A percentile compares a stretch with the other conserved stretches of the same genome.
Conservation (phyloP, 2,329 filamentous ascomycete species). For the Xylaria sp. region DNA sequence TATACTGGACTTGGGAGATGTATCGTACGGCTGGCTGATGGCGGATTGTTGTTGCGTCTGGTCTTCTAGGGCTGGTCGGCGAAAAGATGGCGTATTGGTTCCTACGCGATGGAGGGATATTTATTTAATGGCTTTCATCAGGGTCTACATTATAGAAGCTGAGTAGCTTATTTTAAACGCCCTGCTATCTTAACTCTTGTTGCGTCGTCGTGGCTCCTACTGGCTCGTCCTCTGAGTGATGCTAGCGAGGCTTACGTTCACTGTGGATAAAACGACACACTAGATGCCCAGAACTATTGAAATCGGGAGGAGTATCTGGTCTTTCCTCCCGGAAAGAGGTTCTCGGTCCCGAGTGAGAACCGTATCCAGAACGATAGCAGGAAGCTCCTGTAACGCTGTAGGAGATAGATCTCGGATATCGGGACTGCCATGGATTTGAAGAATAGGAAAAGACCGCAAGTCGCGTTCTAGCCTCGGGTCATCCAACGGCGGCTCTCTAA, state of each 20-base stretch:
- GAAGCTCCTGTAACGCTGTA: background rate
- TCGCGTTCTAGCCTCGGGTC: background rate
- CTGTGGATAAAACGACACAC: constrained; percentile 1
- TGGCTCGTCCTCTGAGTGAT: constrained; percentile 10
- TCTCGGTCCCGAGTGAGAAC: constrained; percentile 1
- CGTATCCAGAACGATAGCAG: background rate
- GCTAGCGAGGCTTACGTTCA: constrained; percentile 1
- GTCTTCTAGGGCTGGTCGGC: background rate
- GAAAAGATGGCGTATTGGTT: too few species aligned
- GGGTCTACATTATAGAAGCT: too few species aligned
- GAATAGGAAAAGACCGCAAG: background rate
- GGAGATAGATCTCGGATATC: background rate
- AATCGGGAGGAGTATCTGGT: background rate
- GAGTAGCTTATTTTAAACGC: too few species aligned
- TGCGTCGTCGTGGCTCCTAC: constrained; percentile 5
- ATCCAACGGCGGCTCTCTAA: background rate
- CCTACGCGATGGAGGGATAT: too few species aligned
- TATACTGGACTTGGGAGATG: background rate
- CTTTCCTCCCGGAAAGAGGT: background rate
- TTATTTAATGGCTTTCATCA: too few species aligned
- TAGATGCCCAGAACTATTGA: constrained; percentile 4
- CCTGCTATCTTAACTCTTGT: too few species aligned
- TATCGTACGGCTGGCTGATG: too few species aligned
- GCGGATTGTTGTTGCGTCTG: background rate
- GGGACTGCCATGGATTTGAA: background rate